Conservation (phyloP, 164 flowering plant species). For the Hamamelis virginiana region DNA sequence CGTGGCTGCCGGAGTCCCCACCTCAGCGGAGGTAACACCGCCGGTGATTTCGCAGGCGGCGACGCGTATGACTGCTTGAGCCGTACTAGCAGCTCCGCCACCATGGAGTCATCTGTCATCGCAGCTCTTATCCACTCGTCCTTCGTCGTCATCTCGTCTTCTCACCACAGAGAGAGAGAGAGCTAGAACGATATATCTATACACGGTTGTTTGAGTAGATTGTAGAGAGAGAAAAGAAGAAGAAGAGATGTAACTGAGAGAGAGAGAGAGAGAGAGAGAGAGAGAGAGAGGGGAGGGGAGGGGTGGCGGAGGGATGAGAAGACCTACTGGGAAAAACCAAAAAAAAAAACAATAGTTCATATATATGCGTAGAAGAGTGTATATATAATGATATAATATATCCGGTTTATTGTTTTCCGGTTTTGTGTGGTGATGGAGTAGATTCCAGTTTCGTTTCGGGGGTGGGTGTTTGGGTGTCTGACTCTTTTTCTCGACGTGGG, state of each 20-base stretch:
- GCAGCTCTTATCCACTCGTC: conserved; percentile 56
- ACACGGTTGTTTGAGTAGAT: too few relatives aligned
- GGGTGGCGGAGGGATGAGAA: conserved; percentile 4
- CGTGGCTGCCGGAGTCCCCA: conserved; percentile 53
- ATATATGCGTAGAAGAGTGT: conserved; percentile 10
- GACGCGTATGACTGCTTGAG: conserved; percentile 25
- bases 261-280: conserved; percentile 1
- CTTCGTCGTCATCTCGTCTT: conserved; percentile 13
- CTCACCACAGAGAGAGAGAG: background rate
- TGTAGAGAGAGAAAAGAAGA: background rate
- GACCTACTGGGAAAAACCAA: conserved; percentile 1
- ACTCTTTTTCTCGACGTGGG: too few relatives aligned
- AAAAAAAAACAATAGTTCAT: too few relatives aligned
- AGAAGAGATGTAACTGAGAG: too few relatives aligned
- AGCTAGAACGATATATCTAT: background rate
- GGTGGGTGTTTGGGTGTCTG: too few relatives aligned
- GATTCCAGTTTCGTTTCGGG: conserved; percentile 11
- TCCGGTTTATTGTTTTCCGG: background rate
- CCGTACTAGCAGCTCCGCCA: conserved; percentile 51
- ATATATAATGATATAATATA: background rate
- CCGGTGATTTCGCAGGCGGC: conserved; percentile 1
- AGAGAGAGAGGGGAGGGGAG: background rate
- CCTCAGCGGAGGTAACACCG: conserved; percentile 10
- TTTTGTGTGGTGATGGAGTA: conserved; percentile 13
- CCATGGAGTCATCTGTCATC: conserved; percentile 45